Percentiles rank a stretch among this genome's conserved stretches.
Evolutionary conservation across 176 grass and related monocot genomes (phyloP).

Genomic region (Phoenix dactylifera): DNA sequence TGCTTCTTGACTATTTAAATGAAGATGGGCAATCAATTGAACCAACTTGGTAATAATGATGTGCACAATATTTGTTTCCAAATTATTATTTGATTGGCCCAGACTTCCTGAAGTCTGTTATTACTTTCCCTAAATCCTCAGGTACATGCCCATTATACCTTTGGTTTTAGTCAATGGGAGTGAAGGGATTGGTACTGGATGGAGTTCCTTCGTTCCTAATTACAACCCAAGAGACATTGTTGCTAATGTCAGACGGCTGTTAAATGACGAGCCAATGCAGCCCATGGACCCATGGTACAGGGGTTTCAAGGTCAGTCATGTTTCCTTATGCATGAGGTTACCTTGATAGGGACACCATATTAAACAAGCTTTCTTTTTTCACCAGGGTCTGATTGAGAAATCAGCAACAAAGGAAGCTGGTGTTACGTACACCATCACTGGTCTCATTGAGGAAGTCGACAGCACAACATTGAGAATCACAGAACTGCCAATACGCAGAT

Average conservation of each 20-base stretch:
- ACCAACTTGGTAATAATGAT: constrained; percentile 56
- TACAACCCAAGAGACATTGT: constrained; percentile 85
- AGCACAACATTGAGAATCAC: constrained; percentile 48
- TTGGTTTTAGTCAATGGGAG: constrained; percentile 91
- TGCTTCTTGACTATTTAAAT: constrained; percentile 67
- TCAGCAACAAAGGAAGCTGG: constrained; percentile 45
- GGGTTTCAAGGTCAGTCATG: constrained; percentile 65
- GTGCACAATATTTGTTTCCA: not conserved
- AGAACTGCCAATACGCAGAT: constrained; percentile 69
- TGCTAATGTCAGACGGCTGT: constrained; percentile 50
- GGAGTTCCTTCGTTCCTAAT: constrained; percentile 78
- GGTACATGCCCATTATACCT: constrained; percentile 83
- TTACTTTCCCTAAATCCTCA: constrained; percentile 24
- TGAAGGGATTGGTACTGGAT: constrained; percentile 92
- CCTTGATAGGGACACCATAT: not conserved
- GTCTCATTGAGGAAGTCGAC: constrained; percentile 48
- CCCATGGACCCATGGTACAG: constrained; percentile 86
- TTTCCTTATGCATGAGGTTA: not conserved
- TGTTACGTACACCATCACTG: constrained; percentile 56
- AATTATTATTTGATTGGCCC: not conserved
- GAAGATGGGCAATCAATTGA: constrained; percentile 88
- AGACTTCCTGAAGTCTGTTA: not conserved
- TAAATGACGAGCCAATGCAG: constrained; percentile 36
- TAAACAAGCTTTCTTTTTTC: not conserved
- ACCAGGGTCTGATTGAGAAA: constrained; percentile 59